Evolutionary conservation across 352 stramenopile species (phyloP).

Genomic region (Phytophthora idaei): DNA sequence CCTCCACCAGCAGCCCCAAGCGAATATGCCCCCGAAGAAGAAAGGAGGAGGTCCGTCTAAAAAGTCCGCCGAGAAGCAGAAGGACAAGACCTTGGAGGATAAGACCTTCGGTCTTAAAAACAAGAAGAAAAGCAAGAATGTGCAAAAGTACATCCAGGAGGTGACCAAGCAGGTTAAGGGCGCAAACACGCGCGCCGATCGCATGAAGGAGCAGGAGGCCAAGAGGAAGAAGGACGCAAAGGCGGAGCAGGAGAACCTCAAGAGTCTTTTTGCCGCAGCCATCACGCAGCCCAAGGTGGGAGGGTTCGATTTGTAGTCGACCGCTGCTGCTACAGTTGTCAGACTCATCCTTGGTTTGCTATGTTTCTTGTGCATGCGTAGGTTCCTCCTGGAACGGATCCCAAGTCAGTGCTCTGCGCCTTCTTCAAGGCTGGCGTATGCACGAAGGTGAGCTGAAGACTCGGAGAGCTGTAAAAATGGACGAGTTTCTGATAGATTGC

Average conservation of each 20-base stretch:
- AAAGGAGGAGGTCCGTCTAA: conserved; percentile 61
- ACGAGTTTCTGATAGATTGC: conserved; percentile 2
- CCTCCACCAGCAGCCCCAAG: neutral
- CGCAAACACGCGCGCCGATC: conserved; percentile 74
- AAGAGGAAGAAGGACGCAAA: conserved; percentile 85
- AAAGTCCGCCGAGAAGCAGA: conserved; percentile 91
- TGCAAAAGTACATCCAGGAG: conserved; percentile 93
- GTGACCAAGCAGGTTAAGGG: conserved; percentile 92
- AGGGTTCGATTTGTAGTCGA: neutral
- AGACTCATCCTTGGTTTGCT: conserved; percentile 9
- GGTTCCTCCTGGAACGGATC: conserved; percentile 87
- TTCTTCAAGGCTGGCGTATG: conserved; percentile 91
- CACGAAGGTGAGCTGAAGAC: conserved; percentile 60
- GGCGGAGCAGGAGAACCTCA: conserved; percentile 85
- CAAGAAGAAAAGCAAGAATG: conserved; percentile 99
- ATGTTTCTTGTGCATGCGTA: conserved; percentile 30
- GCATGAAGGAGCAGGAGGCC: conserved; percentile 75
- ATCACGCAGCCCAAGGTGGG: conserved; percentile 88
- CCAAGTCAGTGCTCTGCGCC: conserved; percentile 88
- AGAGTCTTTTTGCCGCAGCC: conserved; percentile 82
- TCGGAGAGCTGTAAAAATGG: neutral
- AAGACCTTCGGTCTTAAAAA: conserved; percentile 99
- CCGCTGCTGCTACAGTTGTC: neutral
- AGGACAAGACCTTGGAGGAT: conserved; percentile 96
- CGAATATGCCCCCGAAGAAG: conserved; percentile 85